Conservation (phyloP, 2,329 filamentous ascomycete species). For the Ophiostoma sp. region DNA sequence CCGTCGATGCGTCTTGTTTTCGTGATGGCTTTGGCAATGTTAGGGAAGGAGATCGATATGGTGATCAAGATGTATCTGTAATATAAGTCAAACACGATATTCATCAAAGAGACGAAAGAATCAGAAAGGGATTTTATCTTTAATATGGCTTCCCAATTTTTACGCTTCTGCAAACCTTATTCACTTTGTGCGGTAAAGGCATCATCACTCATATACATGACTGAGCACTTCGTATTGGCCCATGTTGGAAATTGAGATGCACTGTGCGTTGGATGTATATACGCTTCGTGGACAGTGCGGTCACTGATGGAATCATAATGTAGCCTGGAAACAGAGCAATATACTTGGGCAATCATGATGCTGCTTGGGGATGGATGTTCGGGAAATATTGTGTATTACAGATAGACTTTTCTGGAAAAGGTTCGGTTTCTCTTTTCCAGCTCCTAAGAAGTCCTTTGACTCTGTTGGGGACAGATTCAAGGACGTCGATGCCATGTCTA, state of each 20-base stretch:
- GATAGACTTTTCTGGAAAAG: neutral
- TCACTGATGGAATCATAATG: neutral
- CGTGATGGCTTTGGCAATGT: no score
- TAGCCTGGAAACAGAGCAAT: neutral
- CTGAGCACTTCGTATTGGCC: neutral
- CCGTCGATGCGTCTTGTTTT: no score
- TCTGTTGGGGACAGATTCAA: neutral
- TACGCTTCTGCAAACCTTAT: neutral
- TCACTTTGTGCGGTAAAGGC: neutral
- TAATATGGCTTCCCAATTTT: no score
- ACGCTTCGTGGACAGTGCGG: neutral
- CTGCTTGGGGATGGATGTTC: neutral
- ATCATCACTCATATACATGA: neutral
- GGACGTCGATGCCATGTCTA: neutral
- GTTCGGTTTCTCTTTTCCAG: no score
- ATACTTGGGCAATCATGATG: neutral
- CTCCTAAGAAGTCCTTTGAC: neutral
- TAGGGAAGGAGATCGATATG: no score
- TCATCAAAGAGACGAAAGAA: neutral
- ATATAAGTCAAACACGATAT: no score
- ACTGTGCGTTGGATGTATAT: neutral
- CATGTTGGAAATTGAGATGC: neutral
- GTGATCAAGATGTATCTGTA: no score
- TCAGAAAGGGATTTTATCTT: neutral
- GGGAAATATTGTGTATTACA: neutral